These are phyloP conservation scores for Oenanthe javanica DNA, from an alignment of 140 eudicot species.

Conservation along the genomic window DNA sequence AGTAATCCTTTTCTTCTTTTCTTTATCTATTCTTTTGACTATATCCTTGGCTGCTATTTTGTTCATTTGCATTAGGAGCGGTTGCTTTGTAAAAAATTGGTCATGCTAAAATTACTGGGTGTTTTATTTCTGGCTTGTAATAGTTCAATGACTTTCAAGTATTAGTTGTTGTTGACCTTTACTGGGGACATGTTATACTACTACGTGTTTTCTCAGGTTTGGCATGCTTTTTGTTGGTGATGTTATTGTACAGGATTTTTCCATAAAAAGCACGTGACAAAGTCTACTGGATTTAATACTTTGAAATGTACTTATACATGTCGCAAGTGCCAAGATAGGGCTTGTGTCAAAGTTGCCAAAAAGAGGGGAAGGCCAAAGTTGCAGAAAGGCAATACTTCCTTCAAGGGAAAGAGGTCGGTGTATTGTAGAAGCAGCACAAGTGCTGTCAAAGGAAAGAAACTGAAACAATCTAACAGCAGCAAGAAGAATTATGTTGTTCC, in stretches of 20 bases:
- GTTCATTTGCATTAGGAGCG: background rate
- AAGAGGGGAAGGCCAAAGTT: slow-evolving; percentile 31
- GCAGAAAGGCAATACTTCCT: slow-evolving; percentile 30
- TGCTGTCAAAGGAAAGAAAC: slow-evolving; percentile 30
- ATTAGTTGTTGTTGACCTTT: background rate
- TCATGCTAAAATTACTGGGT: background rate
- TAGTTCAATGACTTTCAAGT: background rate
- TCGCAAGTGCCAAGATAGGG: slow-evolving; percentile 54
- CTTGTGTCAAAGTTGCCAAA: slow-evolving; percentile 19
- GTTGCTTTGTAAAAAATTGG: background rate
- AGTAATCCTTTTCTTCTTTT: no score
- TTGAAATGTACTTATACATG: slow-evolving; percentile 44
- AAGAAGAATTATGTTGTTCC: slow-evolving; percentile 42
- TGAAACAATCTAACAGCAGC: slow-evolving; percentile 18
- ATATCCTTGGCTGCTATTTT: background rate
- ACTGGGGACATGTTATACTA: background rate
- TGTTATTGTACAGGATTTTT: slow-evolving; percentile 41
- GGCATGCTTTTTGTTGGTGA: background rate
- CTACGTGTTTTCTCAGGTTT: background rate
- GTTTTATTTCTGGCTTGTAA: background rate
- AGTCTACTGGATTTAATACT: slow-evolving; percentile 41
- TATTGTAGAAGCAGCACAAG: slow-evolving; percentile 23
- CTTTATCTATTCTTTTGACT: background rate
- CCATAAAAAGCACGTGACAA: slow-evolving; percentile 73
- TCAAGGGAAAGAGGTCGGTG: slow-evolving; percentile 12